These are phyloP conservation scores for Carex kokanica DNA, from an alignment of 176 grass and related monocot species.

Conservation along the genomic window DNA sequence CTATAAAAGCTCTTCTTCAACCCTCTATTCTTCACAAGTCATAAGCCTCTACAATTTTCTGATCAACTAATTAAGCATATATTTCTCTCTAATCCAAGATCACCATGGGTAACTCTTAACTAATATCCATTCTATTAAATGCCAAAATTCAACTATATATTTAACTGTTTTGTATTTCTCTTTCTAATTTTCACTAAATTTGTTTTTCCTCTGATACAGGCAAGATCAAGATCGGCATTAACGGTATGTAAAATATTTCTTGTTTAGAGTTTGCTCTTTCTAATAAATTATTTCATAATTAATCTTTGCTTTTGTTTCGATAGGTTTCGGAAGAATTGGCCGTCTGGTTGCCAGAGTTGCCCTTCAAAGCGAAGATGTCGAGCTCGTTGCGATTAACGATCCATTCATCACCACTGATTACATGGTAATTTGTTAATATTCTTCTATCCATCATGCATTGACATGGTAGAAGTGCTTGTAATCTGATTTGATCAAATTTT, in stretches of 20 bases:
- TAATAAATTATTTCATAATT: neutral
- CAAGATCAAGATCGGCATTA: conserved; percentile 81
- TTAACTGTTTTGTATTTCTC: neutral
- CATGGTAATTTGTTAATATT: conserved; percentile 45
- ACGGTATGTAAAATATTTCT: conserved; percentile 30
- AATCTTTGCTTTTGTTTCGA: neutral
- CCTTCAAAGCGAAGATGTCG: conserved; percentile 71
- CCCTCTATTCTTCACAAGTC: neutral
- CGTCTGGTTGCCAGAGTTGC: conserved; percentile 71
- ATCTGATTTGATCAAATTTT: neutral
- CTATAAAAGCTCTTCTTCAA: neutral
- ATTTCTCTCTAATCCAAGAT: conserved; percentile 14
- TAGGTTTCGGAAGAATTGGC: conserved; percentile 80
- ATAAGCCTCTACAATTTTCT: neutral
- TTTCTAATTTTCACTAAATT: neutral
- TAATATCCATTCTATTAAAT: neutral
- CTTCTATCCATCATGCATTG: no score
- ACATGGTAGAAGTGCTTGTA: no score
- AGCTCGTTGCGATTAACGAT: conserved; percentile 80
- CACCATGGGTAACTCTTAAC: conserved; percentile 41
- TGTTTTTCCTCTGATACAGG: conserved; percentile 20
- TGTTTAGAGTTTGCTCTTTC: no score
- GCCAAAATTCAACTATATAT: neutral
- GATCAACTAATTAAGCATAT: neutral
- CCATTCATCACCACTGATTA: conserved; percentile 86